phyloP scores from a whole-genome alignment of 202 grass and related monocot genomes.

The Setaria viridis region DNA sequence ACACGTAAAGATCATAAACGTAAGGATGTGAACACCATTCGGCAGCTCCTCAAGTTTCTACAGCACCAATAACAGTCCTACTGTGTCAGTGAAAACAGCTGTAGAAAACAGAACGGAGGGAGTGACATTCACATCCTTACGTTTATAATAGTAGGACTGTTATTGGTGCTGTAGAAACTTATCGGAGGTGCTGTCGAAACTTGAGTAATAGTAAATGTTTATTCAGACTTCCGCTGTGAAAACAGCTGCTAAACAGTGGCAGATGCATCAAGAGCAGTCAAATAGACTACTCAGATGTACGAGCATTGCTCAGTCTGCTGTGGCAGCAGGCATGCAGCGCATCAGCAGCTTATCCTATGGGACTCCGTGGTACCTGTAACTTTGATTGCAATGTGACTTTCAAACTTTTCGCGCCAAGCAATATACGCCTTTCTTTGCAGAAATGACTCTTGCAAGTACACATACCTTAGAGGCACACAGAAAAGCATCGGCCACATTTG shows the following conservation, averaged over 20 bases:
- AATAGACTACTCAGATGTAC: background rate
- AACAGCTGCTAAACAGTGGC: background rate
- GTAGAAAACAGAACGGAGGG: too few relatives aligned
- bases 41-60: background rate
- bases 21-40: background rate
- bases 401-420: conserved; percentile 21
- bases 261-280: background rate
- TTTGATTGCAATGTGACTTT: background rate
- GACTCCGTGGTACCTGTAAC: background rate
- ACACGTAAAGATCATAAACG: background rate
- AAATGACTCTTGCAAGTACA: conserved; percentile 35
- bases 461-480: conserved; percentile 6
- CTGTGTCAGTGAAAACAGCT: too few relatives aligned
- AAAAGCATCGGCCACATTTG: background rate
- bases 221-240: background rate
- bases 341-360: too few relatives aligned
- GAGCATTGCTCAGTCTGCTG: conserved; percentile 14
- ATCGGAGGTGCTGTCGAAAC: too few relatives aligned
- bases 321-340: background rate
- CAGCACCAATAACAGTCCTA: background rate
- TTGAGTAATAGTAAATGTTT: background rate
- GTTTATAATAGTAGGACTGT: too few relatives aligned
- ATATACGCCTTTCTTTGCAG: background rate
- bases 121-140: too few relatives aligned
- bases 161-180: too few relatives aligned